phyloP scores from a whole-genome alignment of 1,284 basidiomycete genomes.

The Prillingera fragicola region DNA sequence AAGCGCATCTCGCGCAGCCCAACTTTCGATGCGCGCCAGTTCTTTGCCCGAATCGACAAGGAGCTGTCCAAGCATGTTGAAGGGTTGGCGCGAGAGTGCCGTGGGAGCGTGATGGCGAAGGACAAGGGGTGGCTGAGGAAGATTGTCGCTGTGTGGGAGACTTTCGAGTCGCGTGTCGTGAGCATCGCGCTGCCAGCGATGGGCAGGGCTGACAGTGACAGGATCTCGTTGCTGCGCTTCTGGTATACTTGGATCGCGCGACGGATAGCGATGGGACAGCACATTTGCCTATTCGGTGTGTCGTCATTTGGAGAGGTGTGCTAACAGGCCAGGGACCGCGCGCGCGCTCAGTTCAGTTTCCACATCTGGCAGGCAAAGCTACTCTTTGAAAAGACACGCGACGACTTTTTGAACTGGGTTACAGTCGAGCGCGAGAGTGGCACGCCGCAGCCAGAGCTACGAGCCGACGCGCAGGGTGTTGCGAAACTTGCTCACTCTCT shows the following conservation, averaged over 20 bases:
- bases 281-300: slow-evolving; percentile 33
- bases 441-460: slow-evolving; percentile 13
- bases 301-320: background rate
- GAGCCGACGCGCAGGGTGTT: slow-evolving; percentile 1
- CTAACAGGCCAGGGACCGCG: slow-evolving; percentile 51
- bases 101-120: slow-evolving; percentile 24
- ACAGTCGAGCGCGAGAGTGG: slow-evolving; percentile 55
- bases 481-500: slow-evolving; percentile 20
- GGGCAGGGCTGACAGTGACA: slow-evolving; percentile 5
- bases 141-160: slow-evolving; percentile 26
- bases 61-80: slow-evolving; percentile 21
- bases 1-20: slow-evolving; percentile 25
- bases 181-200: slow-evolving; percentile 6
- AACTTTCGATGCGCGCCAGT: slow-evolving; percentile 13
- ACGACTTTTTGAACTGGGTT: slow-evolving; percentile 57
- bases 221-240: slow-evolving; percentile 34
- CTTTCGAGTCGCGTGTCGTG: slow-evolving; percentile 27
- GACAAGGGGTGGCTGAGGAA: slow-evolving; percentile 29
- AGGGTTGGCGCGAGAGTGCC: slow-evolving; percentile 24
- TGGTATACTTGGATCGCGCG: slow-evolving; percentile 46
- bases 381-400: slow-evolving; percentile 52
- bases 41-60: slow-evolving; percentile 22
- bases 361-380: slow-evolving; percentile 54
- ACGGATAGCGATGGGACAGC: slow-evolving; percentile 29
- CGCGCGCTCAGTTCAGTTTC: slow-evolving; percentile 54